phyloP scores from a whole-genome alignment of 1,284 basidiomycete genomes.

The Boletus subluridellus region DNA sequence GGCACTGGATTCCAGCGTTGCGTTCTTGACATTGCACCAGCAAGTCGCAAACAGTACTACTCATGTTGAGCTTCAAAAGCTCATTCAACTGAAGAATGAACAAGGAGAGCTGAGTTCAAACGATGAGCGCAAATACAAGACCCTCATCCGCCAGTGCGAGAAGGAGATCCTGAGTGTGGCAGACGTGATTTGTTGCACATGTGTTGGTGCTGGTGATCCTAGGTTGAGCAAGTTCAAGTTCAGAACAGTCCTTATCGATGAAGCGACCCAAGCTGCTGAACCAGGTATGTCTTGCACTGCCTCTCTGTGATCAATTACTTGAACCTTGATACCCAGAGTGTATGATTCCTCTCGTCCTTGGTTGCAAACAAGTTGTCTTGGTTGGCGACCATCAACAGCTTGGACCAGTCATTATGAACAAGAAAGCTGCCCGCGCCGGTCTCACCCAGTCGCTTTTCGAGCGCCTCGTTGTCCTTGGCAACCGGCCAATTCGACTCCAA shows the following conservation, averaged over 20 bases:
- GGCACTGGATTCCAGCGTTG: slow-evolving; percentile 90
- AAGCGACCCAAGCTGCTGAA: slow-evolving; percentile 97
- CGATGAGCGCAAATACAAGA: slow-evolving; percentile 98
- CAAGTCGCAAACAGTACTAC: slow-evolving; percentile 96
- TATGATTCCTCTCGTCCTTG: slow-evolving; percentile 98
- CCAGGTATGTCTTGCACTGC: slow-evolving; percentile 62
- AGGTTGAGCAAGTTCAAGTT: slow-evolving; percentile 96
- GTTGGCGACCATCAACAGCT: slow-evolving; percentile 99
- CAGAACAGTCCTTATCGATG: slow-evolving; percentile 96
- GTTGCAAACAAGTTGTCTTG: slow-evolving; percentile 97
- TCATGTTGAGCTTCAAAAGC: slow-evolving; percentile 93
- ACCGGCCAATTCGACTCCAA: slow-evolving; percentile 95
- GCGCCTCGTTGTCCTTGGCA: slow-evolving; percentile 91
- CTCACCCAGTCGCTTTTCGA: slow-evolving; percentile 98
- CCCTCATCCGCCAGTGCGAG: slow-evolving; percentile 90
- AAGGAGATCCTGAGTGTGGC: slow-evolving; percentile 94
- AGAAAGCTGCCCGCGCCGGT: slow-evolving; percentile 97
- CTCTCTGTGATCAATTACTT: background rate
- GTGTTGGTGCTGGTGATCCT: slow-evolving; percentile 96
- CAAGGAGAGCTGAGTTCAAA: slow-evolving; percentile 95
- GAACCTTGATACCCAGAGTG: slow-evolving; percentile 62
- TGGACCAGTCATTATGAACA: slow-evolving; percentile 99
- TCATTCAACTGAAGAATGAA: slow-evolving; percentile 96
- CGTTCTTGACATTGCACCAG: slow-evolving; percentile 93
- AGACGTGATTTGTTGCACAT: slow-evolving; percentile 98